Percentiles rank a stretch among this genome's conserved stretches.
phyloP scores from a whole-genome alignment of 1,284 basidiomycete genomes.

The Melampsora americana region DNA sequence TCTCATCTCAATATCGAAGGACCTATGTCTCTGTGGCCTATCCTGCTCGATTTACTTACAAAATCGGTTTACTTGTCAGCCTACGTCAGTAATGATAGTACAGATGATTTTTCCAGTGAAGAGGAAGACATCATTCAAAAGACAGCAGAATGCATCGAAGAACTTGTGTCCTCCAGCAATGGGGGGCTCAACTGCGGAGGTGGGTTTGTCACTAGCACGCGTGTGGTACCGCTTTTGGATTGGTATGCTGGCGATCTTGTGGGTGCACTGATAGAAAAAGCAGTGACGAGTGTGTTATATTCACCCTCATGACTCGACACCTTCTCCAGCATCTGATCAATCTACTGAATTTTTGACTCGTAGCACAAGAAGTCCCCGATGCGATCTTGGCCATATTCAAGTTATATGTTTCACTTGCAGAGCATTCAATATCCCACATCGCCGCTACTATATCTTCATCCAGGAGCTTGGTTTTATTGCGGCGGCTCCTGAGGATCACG shows the following conservation, averaged over 20 bases:
- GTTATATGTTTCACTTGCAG: conserved; percentile 46
- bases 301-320: conserved; percentile 32
- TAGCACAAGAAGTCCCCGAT: conserved; percentile 39
- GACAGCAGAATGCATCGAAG: conserved; percentile 49
- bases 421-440: conserved; percentile 44
- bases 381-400: conserved; percentile 46
- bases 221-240: conserved; percentile 45
- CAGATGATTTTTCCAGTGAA: conserved; percentile 45
- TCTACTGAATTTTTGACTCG: conserved; percentile 3
- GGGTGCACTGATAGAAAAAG: conserved; percentile 39
- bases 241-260: conserved; percentile 44
- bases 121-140: conserved; percentile 44
- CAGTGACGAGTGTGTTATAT: conserved; percentile 14
- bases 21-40: conserved; percentile 25
- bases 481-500: conserved; percentile 45
- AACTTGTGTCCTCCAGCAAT: conserved; percentile 45
- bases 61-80: conserved; percentile 20
- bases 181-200: conserved; percentile 43
- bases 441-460: conserved; percentile 27
- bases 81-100: conserved; percentile 9
- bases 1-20: conserved; percentile 33
- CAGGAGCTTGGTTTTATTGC: conserved; percentile 30
- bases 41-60: conserved; percentile 16
- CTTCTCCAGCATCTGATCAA: conserved; percentile 45
- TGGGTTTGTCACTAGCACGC: conserved; percentile 47